These are phyloP conservation scores for Fusarium sp. DNA, from an alignment of 2,329 filamentous ascomycete species.

Conservation along the genomic window DNA sequence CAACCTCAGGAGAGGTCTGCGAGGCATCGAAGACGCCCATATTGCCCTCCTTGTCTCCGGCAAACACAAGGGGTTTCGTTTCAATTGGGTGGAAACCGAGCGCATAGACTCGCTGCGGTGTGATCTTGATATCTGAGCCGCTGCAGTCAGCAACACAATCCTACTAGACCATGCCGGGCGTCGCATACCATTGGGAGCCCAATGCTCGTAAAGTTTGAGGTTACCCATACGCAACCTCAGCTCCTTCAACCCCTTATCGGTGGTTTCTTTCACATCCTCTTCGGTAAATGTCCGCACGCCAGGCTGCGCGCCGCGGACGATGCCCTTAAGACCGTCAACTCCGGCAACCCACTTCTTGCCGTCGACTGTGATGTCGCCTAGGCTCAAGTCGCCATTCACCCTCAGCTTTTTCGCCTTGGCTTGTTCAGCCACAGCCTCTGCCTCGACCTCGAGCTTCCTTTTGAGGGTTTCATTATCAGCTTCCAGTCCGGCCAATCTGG, in stretches of 20 bases:
- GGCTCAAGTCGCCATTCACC: conserved; percentile 67
- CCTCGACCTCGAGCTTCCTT: conserved; percentile 61
- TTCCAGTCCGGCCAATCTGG: conserved; percentile 64
- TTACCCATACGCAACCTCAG: conserved; percentile 80
- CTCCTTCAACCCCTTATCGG: conserved; percentile 76
- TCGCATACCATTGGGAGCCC: conserved; percentile 76
- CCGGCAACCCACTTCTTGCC: conserved; percentile 78
- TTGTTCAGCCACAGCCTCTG: conserved; percentile 52
- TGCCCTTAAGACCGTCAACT: conserved; percentile 68
- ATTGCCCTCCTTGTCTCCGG: conserved; percentile 91
- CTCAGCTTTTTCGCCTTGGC: conserved; percentile 67
- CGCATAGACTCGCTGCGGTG: conserved; percentile 85
- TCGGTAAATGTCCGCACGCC: conserved; percentile 86
- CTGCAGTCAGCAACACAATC: background rate
- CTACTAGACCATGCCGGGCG: too few species aligned
- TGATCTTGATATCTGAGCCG: conserved; percentile 82
- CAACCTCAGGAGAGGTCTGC: conserved; percentile 68
- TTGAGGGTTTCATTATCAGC: conserved; percentile 59
- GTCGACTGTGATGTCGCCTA: conserved; percentile 81
- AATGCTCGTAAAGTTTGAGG: conserved; percentile 82
- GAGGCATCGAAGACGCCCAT: conserved; percentile 92
- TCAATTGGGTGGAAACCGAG: conserved; percentile 88
- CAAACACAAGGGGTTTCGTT: conserved; percentile 88
- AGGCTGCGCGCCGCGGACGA: conserved; percentile 75
- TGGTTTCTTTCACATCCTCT: conserved; percentile 83